Percentiles rank a stretch among this genome's conserved stretches.
Evolutionary conservation across 1,284 basidiomycete genomes (phyloP).

Genomic region (Mrakiaceae sp.): DNA sequence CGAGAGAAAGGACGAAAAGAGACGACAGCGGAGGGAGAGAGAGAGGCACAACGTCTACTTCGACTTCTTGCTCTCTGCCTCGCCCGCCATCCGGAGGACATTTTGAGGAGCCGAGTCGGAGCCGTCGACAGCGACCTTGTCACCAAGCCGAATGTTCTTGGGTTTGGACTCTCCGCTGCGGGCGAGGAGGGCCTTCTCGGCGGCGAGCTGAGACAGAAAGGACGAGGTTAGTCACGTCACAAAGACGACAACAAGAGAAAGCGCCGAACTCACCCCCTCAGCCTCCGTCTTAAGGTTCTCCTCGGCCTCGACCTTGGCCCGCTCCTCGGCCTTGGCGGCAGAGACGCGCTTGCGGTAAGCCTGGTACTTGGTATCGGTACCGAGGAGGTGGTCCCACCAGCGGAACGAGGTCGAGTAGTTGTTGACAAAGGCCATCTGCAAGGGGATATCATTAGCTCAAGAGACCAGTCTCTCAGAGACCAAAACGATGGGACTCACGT

Average conservation of each 20-base stretch:
- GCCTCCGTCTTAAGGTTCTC: constrained; percentile 42
- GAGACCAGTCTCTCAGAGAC: neutral
- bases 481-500: constrained; percentile 46
- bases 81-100: constrained; percentile 4
- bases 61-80: constrained; percentile 12
- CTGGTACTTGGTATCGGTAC: constrained; percentile 75
- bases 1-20: neutral
- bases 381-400: constrained; percentile 77
- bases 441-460: neutral
- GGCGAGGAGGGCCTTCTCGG: constrained; percentile 13
- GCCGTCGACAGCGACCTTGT: constrained; percentile 9
- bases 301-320: constrained; percentile 32
- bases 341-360: constrained; percentile 55
- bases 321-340: constrained; percentile 42
- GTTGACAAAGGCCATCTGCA: constrained; percentile 19
- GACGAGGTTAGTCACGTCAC: too few relatives aligned
- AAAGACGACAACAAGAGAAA: too few relatives aligned
- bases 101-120: constrained; percentile 9
- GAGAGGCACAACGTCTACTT: neutral
- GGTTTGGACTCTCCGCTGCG: constrained; percentile 6
- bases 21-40: neutral
- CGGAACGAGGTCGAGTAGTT: constrained; percentile 87
- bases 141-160: constrained; percentile 8
- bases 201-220: constrained; percentile 3
- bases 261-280: constrained; percentile 28